A percentile compares a stretch with the other conserved stretches of the same genome.
Evolutionary conservation across 441 rosid species (phyloP).

Genomic region (Daphne laureola): DNA sequence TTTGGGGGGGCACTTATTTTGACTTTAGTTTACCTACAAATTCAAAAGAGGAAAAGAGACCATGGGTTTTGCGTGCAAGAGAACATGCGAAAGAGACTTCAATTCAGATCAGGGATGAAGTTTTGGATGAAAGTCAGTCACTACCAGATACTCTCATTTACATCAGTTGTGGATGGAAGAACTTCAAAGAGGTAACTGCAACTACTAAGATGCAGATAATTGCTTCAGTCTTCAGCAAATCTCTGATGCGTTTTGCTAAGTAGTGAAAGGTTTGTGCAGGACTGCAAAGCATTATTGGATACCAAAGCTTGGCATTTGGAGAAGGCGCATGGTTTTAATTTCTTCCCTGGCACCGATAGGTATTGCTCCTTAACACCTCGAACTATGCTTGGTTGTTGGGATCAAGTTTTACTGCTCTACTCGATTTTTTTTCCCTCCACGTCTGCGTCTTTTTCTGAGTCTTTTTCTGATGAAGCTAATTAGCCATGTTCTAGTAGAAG

Average conservation of each 20-base stretch:
- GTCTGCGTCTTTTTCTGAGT: background rate
- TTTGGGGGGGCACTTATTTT: constrained; percentile 8
- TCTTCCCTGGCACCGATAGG: constrained; percentile 95
- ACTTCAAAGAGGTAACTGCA: constrained; percentile 73
- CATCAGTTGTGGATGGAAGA: constrained; percentile 97
- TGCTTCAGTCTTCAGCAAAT: constrained; percentile 8
- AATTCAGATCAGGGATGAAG: constrained; percentile 50
- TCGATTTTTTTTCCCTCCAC: background rate
- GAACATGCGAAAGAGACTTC: constrained; percentile 75
- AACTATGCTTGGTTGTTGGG: too few relatives aligned
- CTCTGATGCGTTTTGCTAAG: constrained; percentile 5
- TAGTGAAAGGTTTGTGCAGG: constrained; percentile 37
- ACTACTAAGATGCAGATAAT: constrained; percentile 5
- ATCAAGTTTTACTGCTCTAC: too few relatives aligned
- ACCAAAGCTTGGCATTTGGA: constrained; percentile 68
- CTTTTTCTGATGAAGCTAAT: background rate
- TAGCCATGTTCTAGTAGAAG: constrained; percentile 4
- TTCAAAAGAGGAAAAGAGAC: constrained; percentile 81
- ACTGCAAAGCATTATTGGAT: constrained; percentile 67
- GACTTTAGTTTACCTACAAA: constrained; percentile 31
- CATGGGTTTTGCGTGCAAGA: constrained; percentile 86
- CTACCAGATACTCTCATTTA: constrained; percentile 83
- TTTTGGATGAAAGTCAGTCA: constrained; percentile 29
- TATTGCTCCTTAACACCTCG: constrained; percentile 13
- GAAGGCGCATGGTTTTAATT: constrained; percentile 85